Conservation (phyloP, 2,329 filamentous ascomycete genomes). For the Ophiostoma angusticollis region DNA sequence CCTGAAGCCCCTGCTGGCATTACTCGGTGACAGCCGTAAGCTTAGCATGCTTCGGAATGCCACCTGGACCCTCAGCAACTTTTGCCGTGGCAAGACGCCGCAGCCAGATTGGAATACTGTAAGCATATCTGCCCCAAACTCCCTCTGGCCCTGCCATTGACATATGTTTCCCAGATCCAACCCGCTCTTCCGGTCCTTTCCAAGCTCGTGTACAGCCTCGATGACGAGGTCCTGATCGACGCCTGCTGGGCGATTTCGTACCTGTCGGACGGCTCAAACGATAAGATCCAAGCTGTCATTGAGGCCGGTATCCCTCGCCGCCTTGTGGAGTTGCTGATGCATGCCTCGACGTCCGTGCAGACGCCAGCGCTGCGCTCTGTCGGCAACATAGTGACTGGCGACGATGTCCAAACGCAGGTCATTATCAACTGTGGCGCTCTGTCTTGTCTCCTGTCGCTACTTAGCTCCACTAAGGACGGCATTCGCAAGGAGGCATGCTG, state of each 20-base stretch:
- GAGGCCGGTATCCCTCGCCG: slow-evolving; percentile 95
- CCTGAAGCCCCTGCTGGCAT: slow-evolving; percentile 73
- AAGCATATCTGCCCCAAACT: slow-evolving; percentile 27
- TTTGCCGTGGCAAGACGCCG: slow-evolving; percentile 97
- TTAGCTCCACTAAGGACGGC: slow-evolving; percentile 95
- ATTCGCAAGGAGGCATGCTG: slow-evolving; percentile 99
- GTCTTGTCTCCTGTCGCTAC: slow-evolving; percentile 77
- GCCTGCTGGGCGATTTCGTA: slow-evolving; percentile 99
- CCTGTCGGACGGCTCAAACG: slow-evolving; percentile 92
- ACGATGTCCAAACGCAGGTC: slow-evolving; percentile 97
- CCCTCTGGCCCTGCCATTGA: not conserved
- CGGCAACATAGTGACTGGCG: slow-evolving; percentile 96
- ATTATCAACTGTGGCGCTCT: slow-evolving; percentile 98
- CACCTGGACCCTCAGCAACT: slow-evolving; percentile 98
- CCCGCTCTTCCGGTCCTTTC: slow-evolving; percentile 88
- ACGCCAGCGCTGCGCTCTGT: slow-evolving; percentile 94
- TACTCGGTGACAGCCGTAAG: slow-evolving; percentile 95
- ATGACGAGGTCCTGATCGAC: slow-evolving; percentile 96
- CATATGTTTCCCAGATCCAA: slow-evolving; percentile 51
- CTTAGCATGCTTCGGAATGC: slow-evolving; percentile 98
- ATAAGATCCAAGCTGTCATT: slow-evolving; percentile 98
- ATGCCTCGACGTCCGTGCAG: slow-evolving; percentile 95
- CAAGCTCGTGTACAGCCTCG: slow-evolving; percentile 95
- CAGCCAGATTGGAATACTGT: slow-evolving; percentile 97
- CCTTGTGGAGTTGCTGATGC: slow-evolving; percentile 93